Evolutionary conservation across 1,139 yeast genomes (phyloP), one percentile per base, ranked within the genome.

Genomic region (Geotrichum bryndzae): DNA sequence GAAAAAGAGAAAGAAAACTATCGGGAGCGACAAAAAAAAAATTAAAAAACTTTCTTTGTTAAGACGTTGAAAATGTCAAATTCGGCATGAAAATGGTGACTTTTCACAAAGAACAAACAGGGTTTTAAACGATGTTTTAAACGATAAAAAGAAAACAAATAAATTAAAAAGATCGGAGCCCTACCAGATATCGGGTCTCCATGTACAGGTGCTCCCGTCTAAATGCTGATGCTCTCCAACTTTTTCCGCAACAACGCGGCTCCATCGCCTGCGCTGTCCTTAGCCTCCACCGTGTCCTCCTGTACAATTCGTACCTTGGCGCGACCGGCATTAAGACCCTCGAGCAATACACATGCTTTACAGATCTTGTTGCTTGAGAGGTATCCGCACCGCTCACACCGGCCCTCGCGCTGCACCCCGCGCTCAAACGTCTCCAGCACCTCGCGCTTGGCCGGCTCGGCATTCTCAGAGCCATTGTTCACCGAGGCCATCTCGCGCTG

Each of bases 381-480:
- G 72, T 94, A 94, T 0, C 98, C 97, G 76, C 99, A 94, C 65
- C 86, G 84, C 66, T 86, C 90, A 76, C 99, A 94, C 25, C 72
- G 66, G 2, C 74, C 73, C 23, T 66, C 68, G 15, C 62, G 60
- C 53, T 63, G 58, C 23, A 55, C 59, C 1, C 46, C 60, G 1
- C 27, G 68, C 63, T 57, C 64, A 33, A 65, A 64, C 2, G 55
- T 58, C 13, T 53, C 57, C 8, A 18, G 3, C n/a, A 56, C 35
- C 31, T 56, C 41, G 18, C n/a, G 11, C 29, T 51, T 35, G 23
- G 31, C 55, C 10, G 54, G 27, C n/a, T 58, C n/a, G n/a, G 45
- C 13, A 15, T 15, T 13, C 13, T 45, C 54, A 33, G 53, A 22
- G n/a, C 46, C 57, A 59, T 18, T 63, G 25, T 62, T 10, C 51